phyloP scores from a whole-genome alignment of 306 rosid species.

The Comarum palustre region DNA sequence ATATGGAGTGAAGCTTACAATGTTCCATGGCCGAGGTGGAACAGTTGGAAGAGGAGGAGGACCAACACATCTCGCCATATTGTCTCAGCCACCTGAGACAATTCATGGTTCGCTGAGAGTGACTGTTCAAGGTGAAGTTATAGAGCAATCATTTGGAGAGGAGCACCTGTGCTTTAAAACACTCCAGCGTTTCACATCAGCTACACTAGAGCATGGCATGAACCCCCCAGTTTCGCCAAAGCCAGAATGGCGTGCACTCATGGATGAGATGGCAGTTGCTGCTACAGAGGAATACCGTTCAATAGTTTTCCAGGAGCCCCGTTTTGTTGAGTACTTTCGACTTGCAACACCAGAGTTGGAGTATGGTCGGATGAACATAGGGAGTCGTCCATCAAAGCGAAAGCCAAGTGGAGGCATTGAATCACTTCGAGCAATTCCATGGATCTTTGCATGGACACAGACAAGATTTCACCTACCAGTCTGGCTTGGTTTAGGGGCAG shows the following conservation, averaged over 20 bases:
- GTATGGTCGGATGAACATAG: conserved; percentile 95
- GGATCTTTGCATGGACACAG: conserved; percentile 99
- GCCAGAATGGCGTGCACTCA: conserved; percentile 91
- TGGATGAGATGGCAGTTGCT: conserved; percentile 83
- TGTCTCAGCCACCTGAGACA: no score
- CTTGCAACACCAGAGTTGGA: conserved; percentile 84
- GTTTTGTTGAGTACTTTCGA: conserved; percentile 90
- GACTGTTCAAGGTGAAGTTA: conserved; percentile 97
- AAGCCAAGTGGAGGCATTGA: conserved; percentile 99
- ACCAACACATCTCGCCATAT: conserved; percentile 63
- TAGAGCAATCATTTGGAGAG: conserved; percentile 92
- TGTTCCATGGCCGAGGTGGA: conserved; percentile 99
- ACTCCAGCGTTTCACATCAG: conserved; percentile 90
- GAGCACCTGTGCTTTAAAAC: conserved; percentile 94
- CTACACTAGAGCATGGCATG: conserved; percentile 98
- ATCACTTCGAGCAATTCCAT: conserved; percentile 96
- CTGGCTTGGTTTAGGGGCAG: conserved; percentile 96
- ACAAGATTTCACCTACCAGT: conserved; percentile 94
- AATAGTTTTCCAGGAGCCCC: conserved; percentile 85
- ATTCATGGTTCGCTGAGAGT: no score
- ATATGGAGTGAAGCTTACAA: conserved; percentile 75
- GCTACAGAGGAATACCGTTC: conserved; percentile 90
- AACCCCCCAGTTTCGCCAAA: conserved; percentile 85
- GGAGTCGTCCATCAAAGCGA: conserved; percentile 94
- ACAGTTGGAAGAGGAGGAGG: conserved; percentile 99